Evolutionary conservation across 2,329 filamentous ascomycete genomes (phyloP), one percentile per base, ranked within the genome.

Genomic region (Graphilbum fragrans): DNA sequence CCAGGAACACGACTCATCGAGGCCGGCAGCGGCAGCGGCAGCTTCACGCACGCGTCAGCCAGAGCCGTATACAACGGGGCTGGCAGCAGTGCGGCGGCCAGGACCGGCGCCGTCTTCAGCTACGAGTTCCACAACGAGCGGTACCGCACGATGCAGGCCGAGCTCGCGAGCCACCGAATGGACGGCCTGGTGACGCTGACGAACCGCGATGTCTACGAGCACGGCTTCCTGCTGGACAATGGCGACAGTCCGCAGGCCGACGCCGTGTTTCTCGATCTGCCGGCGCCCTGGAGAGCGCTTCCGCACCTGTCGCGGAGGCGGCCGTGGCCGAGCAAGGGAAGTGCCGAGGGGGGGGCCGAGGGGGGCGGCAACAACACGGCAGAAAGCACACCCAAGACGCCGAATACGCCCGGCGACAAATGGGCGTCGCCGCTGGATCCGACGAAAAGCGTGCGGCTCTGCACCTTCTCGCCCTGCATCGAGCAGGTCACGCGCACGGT

Each of bases 391-490:
- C 38, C 47, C 12, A 41, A 48, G 10, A 48, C 45, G 38, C 50
- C 43, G 32, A 51, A 22, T 9, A 27, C 21, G 21, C 21, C 47
- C 9, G 41, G 38, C 6, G 41, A 41, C 7, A 14, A 12, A 5
- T 78, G 72, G 64, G 56, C 70, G 16, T 80, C 75, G 1, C 70
- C 75, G 1, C 69, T 96, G 11, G 80, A 92, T 50, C 78, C 85
- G 0, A 69, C 71, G n/a, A 71, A 74, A 34, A 72, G 82, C 5
- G 76, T 81, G 2, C 73, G 92, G 55, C 73, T 98, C 41, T 98
- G 92, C 65, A 93, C 87, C 1, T 98, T 98, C 63, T 93, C 84
- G 2, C 92, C 92, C 0, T 98, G 92, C 60, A 93, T 98, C 49
- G 92, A 98, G 62, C 92, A 98, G 64, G 90, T 93, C 19, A 86